These are phyloP conservation scores for Emergomyces pasteurianus DNA, from an alignment of 2,329 filamentous ascomycete species.

Conservation along the genomic window DNA sequence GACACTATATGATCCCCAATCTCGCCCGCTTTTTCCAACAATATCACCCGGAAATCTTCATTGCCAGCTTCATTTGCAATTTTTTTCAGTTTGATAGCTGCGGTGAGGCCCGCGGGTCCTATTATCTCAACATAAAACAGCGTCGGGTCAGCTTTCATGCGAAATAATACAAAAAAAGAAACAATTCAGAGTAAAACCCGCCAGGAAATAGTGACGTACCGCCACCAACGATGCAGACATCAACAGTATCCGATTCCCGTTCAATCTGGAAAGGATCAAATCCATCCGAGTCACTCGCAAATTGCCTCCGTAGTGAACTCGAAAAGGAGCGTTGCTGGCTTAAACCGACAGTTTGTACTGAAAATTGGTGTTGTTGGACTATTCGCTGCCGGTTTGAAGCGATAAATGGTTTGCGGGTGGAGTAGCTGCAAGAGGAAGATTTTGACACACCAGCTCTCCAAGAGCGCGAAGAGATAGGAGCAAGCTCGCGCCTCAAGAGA, in stretches of 20 bases:
- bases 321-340: constrained; percentile 35
- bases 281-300: constrained; percentile 34
- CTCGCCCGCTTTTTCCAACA: constrained; percentile 92
- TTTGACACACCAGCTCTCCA: constrained; percentile 15
- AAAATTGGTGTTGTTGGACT: constrained; percentile 1
- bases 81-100: constrained; percentile 91
- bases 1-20: constrained; percentile 91
- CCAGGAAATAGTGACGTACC: constrained; percentile 35
- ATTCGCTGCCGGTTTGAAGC: constrained; percentile 13
- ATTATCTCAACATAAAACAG: constrained; percentile 3
- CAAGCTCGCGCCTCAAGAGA: constrained; percentile 31
- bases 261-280: constrained; percentile 61
- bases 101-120: constrained; percentile 83
- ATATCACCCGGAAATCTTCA: constrained; percentile 84
- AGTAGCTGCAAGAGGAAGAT: constrained; percentile 6
- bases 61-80: constrained; percentile 89
- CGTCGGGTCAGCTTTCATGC: not conserved
- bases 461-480: constrained; percentile 19
- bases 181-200: not conserved
- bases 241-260: constrained; percentile 83
- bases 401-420: constrained; percentile 8
- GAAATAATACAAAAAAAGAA: not conserved
- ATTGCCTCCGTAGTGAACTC: constrained; percentile 26
- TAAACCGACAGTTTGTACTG: not conserved
- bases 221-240: constrained; percentile 92